Base-by-base conservation (phyloP, 306 rosid species). In the Malus sieversii region DNA sequence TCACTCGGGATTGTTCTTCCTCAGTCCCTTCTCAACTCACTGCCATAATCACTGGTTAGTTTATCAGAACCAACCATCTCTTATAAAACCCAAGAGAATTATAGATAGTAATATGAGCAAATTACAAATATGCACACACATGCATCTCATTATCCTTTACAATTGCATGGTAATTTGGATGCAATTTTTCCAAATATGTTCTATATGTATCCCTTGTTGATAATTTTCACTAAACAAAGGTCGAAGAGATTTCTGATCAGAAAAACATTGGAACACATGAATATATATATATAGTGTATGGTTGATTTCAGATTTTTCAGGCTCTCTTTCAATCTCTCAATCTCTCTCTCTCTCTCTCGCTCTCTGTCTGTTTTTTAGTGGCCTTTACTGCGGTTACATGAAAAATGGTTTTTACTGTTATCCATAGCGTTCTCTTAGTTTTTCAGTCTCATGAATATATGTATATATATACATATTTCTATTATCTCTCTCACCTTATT, bases 1-100 rank as follows among this genome's bases (percentile, higher is more conserved):
- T 92, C 62, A 86, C 97, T 66, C 61, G 71, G 33, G 70, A 83
- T 79, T 80, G 13, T 45, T 88, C 81, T 69, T 72, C 80, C 42
- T 77, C 70, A 0, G 70, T 46, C 29, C 79, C 86, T 67, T 63
- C 90, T 59, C 84, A 73, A 77, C 91, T 92, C 42, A 92, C 97
- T 27, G 97, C 93, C 77, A 83, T 95, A 10, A 86, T 95, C 78
- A 95, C 99, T 18, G 99, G 99, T 76, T 69, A 71, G 84, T n/a
- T 68, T 59, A 30, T 14, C 23, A 58, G 27, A 19, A 27, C 44
- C 8, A 11, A 33, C 33, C 4, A 11, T 45, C 42, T 62, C 70
- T 60, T 45, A 27, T 63, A 6, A 63, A 63, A 15, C 68, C 18
- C 64, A 58, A n/a, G 10, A 18, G 8, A 60, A 60, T 60, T 60